Evolutionary conservation across 345 rosid species (phyloP).

Genomic region (Gynandropsis gynandra): DNA sequence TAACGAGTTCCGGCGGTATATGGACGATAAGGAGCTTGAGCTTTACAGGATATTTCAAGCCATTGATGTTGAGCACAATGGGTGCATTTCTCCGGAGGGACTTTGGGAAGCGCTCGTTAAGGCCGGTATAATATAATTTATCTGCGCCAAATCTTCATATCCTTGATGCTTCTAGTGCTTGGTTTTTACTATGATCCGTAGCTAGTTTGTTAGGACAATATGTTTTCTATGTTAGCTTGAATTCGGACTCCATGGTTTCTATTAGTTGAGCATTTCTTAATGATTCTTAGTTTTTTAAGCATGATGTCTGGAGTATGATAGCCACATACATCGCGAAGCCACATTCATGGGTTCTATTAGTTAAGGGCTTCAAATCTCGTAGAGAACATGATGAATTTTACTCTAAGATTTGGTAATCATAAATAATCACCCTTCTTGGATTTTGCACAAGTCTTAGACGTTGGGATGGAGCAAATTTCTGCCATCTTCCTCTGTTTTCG

Average conservation of each 20-base stretch:
- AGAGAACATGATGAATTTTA: too few relatives aligned
- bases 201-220: too few relatives aligned
- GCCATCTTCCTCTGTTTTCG: conserved; percentile 27
- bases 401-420: neutral
- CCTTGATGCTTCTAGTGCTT: neutral
- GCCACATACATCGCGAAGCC: too few relatives aligned
- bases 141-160: neutral
- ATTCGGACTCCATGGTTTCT: too few relatives aligned
- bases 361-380: too few relatives aligned
- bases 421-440: neutral
- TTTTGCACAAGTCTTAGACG: neutral
- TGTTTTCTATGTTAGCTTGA: too few relatives aligned
- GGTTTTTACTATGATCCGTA: neutral
- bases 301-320: too few relatives aligned
- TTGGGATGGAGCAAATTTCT: neutral
- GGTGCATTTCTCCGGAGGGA: conserved; percentile 68
- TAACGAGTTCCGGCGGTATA: conserved; percentile 57
- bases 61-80: conserved; percentile 67
- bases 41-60: conserved; percentile 60
- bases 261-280: too few relatives aligned
- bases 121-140: conserved; percentile 41
- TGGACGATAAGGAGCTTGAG: conserved; percentile 78
- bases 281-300: too few relatives aligned
- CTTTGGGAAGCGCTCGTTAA: conserved; percentile 62
- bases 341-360: too few relatives aligned